A percentile compares a stretch with the other conserved stretches of the same genome.
phyloP scores from a whole-genome alignment of 2,329 filamentous ascomycete genomes.

The Paecilomyces fulvus region DNA sequence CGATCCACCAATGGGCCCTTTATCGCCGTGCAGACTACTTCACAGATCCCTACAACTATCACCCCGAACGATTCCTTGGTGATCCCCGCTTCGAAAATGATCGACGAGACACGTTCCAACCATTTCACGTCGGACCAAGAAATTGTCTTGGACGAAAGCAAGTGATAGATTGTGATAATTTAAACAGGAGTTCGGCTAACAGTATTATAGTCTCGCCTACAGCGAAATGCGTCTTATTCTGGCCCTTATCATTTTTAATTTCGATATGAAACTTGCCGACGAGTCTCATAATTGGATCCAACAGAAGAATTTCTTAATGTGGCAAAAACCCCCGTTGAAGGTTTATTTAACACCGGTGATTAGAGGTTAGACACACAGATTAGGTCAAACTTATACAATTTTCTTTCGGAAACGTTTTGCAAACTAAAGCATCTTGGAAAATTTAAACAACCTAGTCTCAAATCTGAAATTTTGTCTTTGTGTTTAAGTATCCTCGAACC shows the following conservation, averaged over 20 bases:
- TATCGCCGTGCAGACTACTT: slow-evolving; percentile 40
- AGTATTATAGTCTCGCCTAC: slow-evolving; percentile 37
- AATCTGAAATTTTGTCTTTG: too few species aligned
- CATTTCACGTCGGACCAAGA: slow-evolving; percentile 42
- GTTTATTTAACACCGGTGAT: slow-evolving; percentile 25
- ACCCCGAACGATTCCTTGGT: slow-evolving; percentile 35
- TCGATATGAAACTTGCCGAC: slow-evolving; percentile 37
- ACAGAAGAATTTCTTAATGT: slow-evolving; percentile 34
- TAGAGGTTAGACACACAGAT: not conserved
- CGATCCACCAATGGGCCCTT: slow-evolving; percentile 39
- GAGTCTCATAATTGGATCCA: slow-evolving; percentile 32
- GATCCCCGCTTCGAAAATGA: slow-evolving; percentile 32
- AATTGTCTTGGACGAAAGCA: slow-evolving; percentile 46
- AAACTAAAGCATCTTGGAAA: too few species aligned
- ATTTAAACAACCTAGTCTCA: too few species aligned
- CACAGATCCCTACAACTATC: slow-evolving; percentile 36
- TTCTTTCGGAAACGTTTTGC: too few species aligned
- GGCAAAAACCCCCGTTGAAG: slow-evolving; percentile 33
- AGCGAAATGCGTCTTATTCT: slow-evolving; percentile 45
- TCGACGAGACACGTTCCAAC: slow-evolving; percentile 37
- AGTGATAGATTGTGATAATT: slow-evolving; percentile 11
- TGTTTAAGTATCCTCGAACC: too few species aligned
- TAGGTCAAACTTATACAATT: too few species aligned
- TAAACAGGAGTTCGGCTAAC: not conserved
- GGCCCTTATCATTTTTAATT: slow-evolving; percentile 41